A percentile compares a stretch with the other conserved stretches of the same genome.
phyloP scores from a whole-genome alignment of 176 grass and related monocot genomes.

The Oryza nivara region DNA sequence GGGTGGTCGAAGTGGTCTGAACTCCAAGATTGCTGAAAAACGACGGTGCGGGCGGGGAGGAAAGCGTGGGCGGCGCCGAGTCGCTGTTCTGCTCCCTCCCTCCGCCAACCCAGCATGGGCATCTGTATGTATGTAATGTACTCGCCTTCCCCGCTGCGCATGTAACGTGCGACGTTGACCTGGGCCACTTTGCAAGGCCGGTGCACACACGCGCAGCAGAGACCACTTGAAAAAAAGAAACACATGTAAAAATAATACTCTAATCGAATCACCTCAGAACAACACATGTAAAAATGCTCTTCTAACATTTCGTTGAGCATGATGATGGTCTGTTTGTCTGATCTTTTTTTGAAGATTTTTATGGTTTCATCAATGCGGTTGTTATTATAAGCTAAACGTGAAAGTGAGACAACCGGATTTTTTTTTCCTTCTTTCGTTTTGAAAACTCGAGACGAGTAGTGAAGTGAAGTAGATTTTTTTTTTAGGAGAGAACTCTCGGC shows the following conservation, averaged over 20 bases:
- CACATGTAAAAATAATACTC: too few species aligned
- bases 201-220: background rate
- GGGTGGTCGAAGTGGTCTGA: background rate
- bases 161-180: slow-evolving; percentile 29
- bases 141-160: slow-evolving; percentile 3
- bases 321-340: background rate
- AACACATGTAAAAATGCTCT: background rate
- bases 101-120: background rate
- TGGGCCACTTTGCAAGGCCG: background rate
- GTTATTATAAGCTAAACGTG: background rate
- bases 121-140: background rate
- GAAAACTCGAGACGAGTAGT: too few species aligned
- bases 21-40: background rate
- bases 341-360: too few species aligned
- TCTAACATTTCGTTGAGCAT: background rate
- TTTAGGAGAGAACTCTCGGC: background rate
- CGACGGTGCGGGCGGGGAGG: background rate
- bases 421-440: too few species aligned
- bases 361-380: background rate
- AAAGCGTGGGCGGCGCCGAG: slow-evolving; percentile 52
- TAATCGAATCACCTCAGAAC: background rate
- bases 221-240: background rate
- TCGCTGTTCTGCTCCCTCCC: slow-evolving; percentile 23
- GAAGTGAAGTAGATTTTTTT: background rate
- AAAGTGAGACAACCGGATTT: background rate